A percentile compares a stretch with the other conserved stretches of the same genome.
phyloP scores from a whole-genome alignment of 768 basidiomycete genomes.

The Candolleomyces efflorescens region DNA sequence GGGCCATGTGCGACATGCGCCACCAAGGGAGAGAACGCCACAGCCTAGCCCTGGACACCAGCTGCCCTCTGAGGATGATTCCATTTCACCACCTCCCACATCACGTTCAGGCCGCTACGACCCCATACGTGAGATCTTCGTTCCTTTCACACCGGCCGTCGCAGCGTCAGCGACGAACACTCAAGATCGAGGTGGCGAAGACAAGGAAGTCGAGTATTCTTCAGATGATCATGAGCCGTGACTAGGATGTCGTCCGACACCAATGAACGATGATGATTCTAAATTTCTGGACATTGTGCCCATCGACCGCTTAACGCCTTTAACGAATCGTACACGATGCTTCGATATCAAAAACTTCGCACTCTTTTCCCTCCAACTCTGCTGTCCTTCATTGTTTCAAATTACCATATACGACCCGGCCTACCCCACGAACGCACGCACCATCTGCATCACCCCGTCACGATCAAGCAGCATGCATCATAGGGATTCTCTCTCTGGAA shows the following conservation, averaged over 20 bases:
- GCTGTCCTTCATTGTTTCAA: conserved; percentile 21
- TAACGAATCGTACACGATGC: conserved; percentile 21
- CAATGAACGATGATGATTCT: background rate
- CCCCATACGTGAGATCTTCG: conserved; percentile 44
- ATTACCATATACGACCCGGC: conserved; percentile 14
- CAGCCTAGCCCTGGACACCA: conserved; percentile 9
- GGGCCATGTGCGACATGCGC: conserved; percentile 14
- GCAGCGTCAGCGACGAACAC: background rate
- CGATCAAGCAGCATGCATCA: conserved; percentile 1
- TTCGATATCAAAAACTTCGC: conserved; percentile 21
- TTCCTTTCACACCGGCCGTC: conserved; percentile 27
- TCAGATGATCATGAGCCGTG: background rate
- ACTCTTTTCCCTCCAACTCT: conserved; percentile 23
- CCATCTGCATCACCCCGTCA: conserved; percentile 2
- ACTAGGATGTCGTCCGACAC: background rate
- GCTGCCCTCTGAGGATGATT: conserved; percentile 12
- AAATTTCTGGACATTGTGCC: background rate
- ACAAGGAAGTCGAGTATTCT: background rate
- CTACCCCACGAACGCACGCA: conserved; percentile 4
- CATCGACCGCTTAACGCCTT: conserved; percentile 4
- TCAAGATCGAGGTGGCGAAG: background rate
- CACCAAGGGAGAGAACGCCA: conserved; percentile 13
- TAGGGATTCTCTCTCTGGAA: conserved; percentile 12
- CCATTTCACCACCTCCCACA: conserved; percentile 18
- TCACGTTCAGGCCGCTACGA: conserved; percentile 46